Percentiles rank a stretch among this genome's conserved stretches.
phyloP scores from a whole-genome alignment of 805 yeast genomes.

The Metschnikowia noctiluminum region DNA sequence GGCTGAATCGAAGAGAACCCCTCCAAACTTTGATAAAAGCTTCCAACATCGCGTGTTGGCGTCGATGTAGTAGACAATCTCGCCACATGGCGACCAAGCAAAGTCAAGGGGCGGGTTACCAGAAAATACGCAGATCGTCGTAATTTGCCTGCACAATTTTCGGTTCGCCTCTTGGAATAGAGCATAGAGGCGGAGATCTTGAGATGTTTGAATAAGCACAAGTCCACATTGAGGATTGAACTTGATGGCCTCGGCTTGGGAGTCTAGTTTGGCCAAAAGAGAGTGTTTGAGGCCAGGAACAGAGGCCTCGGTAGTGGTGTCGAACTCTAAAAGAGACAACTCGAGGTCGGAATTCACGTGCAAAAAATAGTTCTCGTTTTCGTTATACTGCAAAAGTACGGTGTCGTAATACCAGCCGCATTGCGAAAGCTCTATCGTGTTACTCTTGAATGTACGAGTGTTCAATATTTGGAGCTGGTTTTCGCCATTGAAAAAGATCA shows the following conservation, averaged over 20 bases:
- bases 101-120: not conserved
- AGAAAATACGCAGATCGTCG: not conserved
- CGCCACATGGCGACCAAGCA: constrained; percentile 38
- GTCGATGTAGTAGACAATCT: constrained; percentile 25
- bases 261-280: constrained; percentile 6
- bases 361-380: constrained; percentile 25
- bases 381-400: constrained; percentile 24
- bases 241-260: constrained; percentile 2
- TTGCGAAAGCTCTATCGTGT: constrained; percentile 25
- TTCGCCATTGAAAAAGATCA: constrained; percentile 28
- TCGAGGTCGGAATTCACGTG: constrained; percentile 26
- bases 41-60: constrained; percentile 27
- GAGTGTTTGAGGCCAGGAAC: constrained; percentile 3
- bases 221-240: constrained; percentile 18
- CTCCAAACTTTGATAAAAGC: constrained; percentile 34
- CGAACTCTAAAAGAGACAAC: constrained; percentile 22
- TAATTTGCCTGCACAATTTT: not conserved
- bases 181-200: not conserved
- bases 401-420: constrained; percentile 29
- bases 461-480: constrained; percentile 34
- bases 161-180: not conserved
- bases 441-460: constrained; percentile 28
- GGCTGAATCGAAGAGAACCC: constrained; percentile 26
- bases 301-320: constrained; percentile 2
- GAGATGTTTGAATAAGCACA: constrained; percentile 6